Evolutionary conservation across 768 basidiomycete species (phyloP).

Genomic region (Amanita brunnescens): DNA sequence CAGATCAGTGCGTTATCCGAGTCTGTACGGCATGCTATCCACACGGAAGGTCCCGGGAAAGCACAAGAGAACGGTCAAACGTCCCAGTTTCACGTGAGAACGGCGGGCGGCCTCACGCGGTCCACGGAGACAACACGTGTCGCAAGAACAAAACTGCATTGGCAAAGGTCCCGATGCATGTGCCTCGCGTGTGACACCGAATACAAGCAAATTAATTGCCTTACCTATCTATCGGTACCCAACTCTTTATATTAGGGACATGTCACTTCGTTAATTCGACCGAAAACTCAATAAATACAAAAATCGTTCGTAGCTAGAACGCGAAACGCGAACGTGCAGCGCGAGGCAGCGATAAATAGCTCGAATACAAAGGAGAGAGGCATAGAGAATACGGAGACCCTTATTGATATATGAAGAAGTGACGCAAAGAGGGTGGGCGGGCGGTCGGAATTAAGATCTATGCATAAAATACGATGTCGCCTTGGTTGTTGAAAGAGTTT

Average conservation of each 20-base stretch:
- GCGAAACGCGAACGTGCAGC: not conserved
- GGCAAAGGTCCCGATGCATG: no score
- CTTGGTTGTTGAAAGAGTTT: no score
- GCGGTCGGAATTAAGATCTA: not conserved
- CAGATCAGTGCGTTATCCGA: no score
- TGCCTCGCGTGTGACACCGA: no score
- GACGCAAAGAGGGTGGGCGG: not conserved
- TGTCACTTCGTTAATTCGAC: conserved; percentile 1
- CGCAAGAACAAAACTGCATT: no score
- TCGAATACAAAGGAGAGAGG: not conserved
- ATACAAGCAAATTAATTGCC: no score
- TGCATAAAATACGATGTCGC: not conserved
- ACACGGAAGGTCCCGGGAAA: no score
- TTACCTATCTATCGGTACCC: not conserved
- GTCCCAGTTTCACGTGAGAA: no score
- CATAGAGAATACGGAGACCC: not conserved
- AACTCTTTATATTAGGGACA: not conserved
- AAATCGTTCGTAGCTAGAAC: not conserved
- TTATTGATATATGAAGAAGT: not conserved
- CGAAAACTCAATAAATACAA: not conserved
- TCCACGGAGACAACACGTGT: no score
- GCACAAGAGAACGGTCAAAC: no score
- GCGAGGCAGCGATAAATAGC: not conserved
- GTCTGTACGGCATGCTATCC: no score
- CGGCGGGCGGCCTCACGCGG: no score